Percentiles rank a stretch among this genome's conserved stretches.
These are phyloP conservation scores for Phytophthora capsici DNA, from an alignment of 352 stramenopile genomes.

Conservation along the genomic window DNA sequence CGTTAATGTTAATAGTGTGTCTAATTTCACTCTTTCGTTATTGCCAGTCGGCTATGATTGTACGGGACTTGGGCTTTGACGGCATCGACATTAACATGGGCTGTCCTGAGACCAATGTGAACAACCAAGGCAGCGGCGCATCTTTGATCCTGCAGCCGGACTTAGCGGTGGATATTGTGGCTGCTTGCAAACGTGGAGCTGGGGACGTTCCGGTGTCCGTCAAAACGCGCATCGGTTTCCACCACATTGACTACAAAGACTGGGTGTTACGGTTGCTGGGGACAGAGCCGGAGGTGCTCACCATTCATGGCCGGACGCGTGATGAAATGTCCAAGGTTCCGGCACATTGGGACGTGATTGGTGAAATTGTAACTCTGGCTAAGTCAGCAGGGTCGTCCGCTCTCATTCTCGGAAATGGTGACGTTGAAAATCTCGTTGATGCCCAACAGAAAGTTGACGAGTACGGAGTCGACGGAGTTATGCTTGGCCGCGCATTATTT, in stretches of 20 bases:
- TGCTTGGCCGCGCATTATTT: conserved; percentile 80
- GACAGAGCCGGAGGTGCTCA: conserved; percentile 77
- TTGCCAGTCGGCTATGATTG: conserved; percentile 72
- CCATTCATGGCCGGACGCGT: conserved; percentile 76
- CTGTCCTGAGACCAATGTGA: conserved; percentile 78
- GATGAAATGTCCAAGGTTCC: conserved; percentile 87
- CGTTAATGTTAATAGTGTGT: background rate
- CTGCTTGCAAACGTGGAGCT: conserved; percentile 73
- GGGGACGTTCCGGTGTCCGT: conserved; percentile 70
- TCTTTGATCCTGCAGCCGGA: conserved; percentile 69
- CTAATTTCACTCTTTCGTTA: background rate
- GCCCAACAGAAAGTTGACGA: conserved; percentile 67
- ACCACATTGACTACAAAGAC: conserved; percentile 79
- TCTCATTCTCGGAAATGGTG: conserved; percentile 83
- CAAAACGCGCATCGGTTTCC: conserved; percentile 85
- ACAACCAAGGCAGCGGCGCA: conserved; percentile 78
- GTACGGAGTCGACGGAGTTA: conserved; percentile 80
- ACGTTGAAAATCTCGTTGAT: conserved; percentile 72
- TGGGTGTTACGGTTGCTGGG: conserved; percentile 75
- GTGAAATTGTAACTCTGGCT: conserved; percentile 66
- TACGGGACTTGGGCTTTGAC: conserved; percentile 83
- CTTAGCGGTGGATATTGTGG: conserved; percentile 69
- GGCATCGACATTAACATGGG: conserved; percentile 91
- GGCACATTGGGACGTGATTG: conserved; percentile 84
- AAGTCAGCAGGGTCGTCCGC: conserved; percentile 54